phyloP scores from a whole-genome alignment of 768 basidiomycete genomes.

The Lactarius psammicola region DNA sequence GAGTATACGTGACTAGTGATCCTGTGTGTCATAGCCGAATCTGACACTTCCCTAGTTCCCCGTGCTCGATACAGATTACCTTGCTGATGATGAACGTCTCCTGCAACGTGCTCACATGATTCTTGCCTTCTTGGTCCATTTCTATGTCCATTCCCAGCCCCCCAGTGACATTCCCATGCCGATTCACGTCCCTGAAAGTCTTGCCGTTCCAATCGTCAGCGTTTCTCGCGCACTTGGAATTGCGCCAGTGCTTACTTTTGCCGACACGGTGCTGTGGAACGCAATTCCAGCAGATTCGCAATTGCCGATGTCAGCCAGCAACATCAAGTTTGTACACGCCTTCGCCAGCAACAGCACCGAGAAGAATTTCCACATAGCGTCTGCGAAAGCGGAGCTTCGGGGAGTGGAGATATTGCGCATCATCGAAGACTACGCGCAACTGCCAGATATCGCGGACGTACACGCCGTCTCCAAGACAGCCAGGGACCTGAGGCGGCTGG shows the following conservation, averaged over 20 bases:
- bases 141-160: constrained; percentile 83
- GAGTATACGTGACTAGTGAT: constrained; percentile 34
- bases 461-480: constrained; percentile 65
- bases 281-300: constrained; percentile 60
- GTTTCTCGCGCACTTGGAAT: constrained; percentile 77
- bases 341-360: constrained; percentile 91
- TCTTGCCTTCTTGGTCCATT: constrained; percentile 84
- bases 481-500: constrained; percentile 66
- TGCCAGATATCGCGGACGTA: constrained; percentile 66
- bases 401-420: constrained; percentile 85
- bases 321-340: constrained; percentile 67
- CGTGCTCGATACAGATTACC: constrained; percentile 52
- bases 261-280: constrained; percentile 96
- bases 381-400: constrained; percentile 79
- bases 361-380: constrained; percentile 79
- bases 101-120: constrained; percentile 87
- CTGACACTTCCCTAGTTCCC: constrained; percentile 55
- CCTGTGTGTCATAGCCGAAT: background rate
- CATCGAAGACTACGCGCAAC: constrained; percentile 80
- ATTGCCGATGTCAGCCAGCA: constrained; percentile 61
- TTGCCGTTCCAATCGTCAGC: constrained; percentile 73
- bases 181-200: constrained; percentile 65
- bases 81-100: constrained; percentile 55
- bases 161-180: constrained; percentile 39
- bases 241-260: constrained; percentile 94